Percentiles rank a stretch among this genome's conserved stretches.
These are phyloP conservation scores for Delitschia confertaspora DNA, from an alignment of 495 filamentous ascomycete species.

Conservation along the genomic window DNA sequence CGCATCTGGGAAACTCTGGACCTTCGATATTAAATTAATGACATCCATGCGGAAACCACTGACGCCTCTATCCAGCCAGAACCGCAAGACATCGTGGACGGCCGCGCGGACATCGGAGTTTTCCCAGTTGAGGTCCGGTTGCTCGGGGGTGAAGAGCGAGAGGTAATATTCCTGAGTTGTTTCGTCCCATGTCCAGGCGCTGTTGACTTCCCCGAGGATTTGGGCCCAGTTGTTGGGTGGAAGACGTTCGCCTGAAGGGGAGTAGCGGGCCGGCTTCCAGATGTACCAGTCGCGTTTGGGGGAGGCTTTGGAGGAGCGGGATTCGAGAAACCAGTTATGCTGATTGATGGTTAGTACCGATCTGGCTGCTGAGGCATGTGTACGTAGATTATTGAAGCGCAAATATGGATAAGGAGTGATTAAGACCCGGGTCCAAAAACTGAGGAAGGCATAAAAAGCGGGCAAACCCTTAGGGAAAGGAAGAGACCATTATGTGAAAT, in stretches of 20 bases:
- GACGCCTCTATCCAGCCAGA: slow-evolving; percentile 47
- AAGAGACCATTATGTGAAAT: too few relatives aligned
- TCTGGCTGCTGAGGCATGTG: too few relatives aligned
- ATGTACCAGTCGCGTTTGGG: slow-evolving; percentile 55
- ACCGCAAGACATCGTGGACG: slow-evolving; percentile 44
- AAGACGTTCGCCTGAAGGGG: slow-evolving; percentile 41
- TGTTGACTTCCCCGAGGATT: slow-evolving; percentile 43
- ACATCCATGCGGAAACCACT: slow-evolving; percentile 51
- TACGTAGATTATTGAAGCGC: too few relatives aligned
- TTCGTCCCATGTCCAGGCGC: slow-evolving; percentile 48
- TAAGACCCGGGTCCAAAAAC: too few relatives aligned
- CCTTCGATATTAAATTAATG: slow-evolving; percentile 48
- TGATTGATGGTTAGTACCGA: slow-evolving; percentile 25
- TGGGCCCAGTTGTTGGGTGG: slow-evolving; percentile 54
- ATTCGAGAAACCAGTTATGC: slow-evolving; percentile 51
- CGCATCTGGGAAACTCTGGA: slow-evolving; percentile 39
- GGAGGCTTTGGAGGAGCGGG: slow-evolving; percentile 38
- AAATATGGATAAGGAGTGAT: too few relatives aligned
- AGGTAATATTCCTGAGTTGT: slow-evolving; percentile 46
- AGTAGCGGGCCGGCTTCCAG: slow-evolving; percentile 45
- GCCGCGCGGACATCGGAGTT: slow-evolving; percentile 41
- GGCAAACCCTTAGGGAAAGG: too few relatives aligned
- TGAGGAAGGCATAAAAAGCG: too few relatives aligned
- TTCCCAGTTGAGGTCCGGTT: slow-evolving; percentile 52
- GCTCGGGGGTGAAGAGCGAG: slow-evolving; percentile 43